These are phyloP conservation scores for Parastagonospora avenae DNA, from an alignment of 2,329 filamentous ascomycete genomes.

Conservation along the genomic window DNA sequence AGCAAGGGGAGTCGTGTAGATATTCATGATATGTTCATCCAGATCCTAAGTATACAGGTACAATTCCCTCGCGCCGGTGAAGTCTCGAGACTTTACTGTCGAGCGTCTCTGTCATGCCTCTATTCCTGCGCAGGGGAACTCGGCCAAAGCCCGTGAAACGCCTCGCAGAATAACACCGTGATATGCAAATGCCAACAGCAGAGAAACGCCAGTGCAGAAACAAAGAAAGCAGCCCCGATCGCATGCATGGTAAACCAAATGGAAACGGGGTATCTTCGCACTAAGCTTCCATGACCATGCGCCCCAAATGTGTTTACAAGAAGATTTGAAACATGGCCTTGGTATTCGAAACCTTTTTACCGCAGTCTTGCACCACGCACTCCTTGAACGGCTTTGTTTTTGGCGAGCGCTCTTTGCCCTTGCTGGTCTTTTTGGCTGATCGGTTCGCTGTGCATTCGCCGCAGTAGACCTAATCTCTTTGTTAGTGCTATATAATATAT, in stretches of 20 bases:
- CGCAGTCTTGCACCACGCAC: constrained; percentile 54
- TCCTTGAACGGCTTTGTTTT: constrained; percentile 49
- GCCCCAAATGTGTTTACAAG: constrained; percentile 26
- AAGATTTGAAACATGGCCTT: constrained; percentile 51
- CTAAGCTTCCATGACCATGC: not conserved
- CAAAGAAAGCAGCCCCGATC: not conserved
- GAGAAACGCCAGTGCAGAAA: not conserved
- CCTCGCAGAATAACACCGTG: constrained; percentile 11
- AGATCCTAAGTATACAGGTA: constrained; percentile 5
- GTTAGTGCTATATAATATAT: not conserved
- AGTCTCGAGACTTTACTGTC: not conserved
- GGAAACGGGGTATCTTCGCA: not conserved
- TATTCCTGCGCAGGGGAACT: too few species aligned
- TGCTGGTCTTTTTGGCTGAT: constrained; percentile 42
- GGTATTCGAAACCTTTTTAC: constrained; percentile 37
- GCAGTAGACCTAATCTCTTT: constrained; percentile 55
- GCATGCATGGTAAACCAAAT: not conserved
- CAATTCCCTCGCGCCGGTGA: not conserved
- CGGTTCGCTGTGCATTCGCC: constrained; percentile 56
- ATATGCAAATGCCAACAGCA: constrained; percentile 26
- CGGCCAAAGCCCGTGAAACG: too few species aligned
- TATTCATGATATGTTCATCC: not conserved
- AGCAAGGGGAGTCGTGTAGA: not conserved
- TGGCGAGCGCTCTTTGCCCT: constrained; percentile 44
- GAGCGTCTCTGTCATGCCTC: not conserved